Base-by-base conservation (phyloP, 345 rosid genomes). In the Carallia pectinifolia region DNA sequence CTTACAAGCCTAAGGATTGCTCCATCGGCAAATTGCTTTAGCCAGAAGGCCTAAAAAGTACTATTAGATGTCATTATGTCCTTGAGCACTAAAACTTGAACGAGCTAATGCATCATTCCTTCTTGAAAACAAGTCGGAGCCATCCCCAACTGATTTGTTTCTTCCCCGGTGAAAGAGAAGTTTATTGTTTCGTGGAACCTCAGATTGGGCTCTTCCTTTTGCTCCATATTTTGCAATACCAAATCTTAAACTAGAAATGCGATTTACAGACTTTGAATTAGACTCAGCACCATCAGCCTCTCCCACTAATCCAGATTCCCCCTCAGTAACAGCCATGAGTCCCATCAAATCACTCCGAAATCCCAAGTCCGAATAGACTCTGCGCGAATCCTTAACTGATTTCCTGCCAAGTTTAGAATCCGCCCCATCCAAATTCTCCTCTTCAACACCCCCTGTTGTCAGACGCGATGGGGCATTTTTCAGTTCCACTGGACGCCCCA, bases 361-460 rank as follows among this genome's bases (percentile, higher is more conserved):
- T 33, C 90, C 96, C 85, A 89, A 83, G 81, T 87, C 96, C 0
- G 96, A 89, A 72, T 79, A 85, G 40, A 89, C 92, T 67, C 90
- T 79, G 69, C 85, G 71, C 0, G 92, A 75, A 74, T 79, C 84
- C 75, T 77, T 83, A 61, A 56, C 47, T 0, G 72, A 75, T 48
- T 79, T 55, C 71, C 69, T 65, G 1, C 65, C 75, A 23, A 81
- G 44, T 60, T 69, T 74, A n/a, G 75, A 77, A 71, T 84, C 87
- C 31, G 58, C 33, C 31, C 60, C 82, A 61, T 85, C 77, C 66
- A 66, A 64, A 52, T 61, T 71, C 33, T 75, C 79, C n/a, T 65
- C 78, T 39, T 64, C 78, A 56, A 33, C 62, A 39, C 68, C 79
- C 36, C 58, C 72, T 16, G 64, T 64, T 65, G 71, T 76, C 47